A percentile compares a stretch with the other conserved stretches of the same genome.
These are phyloP conservation scores for Buxus sempervirens DNA, from an alignment of 164 flowering plant genomes.

Conservation along the genomic window DNA sequence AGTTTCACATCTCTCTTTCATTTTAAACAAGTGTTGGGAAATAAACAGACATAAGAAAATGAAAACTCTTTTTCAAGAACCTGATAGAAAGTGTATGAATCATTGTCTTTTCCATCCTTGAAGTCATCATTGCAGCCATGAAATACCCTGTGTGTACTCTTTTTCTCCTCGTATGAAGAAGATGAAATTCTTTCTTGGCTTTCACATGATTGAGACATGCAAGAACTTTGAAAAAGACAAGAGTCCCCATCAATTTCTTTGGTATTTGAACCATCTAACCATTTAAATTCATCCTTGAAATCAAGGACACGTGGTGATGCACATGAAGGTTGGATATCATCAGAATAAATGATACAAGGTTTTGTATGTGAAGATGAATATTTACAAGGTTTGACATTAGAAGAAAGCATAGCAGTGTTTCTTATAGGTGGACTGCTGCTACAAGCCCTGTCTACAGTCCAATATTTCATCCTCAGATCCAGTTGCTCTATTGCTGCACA, in stretches of 20 bases:
- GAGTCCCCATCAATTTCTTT: constrained; percentile 26
- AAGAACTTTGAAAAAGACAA: constrained; percentile 23
- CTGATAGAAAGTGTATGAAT: constrained; percentile 87
- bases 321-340: constrained; percentile 15
- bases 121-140: constrained; percentile 11
- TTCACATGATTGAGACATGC: constrained; percentile 28
- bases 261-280: constrained; percentile 7
- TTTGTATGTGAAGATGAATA: constrained; percentile 13
- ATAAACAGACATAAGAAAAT: not conserved
- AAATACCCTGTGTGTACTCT: constrained; percentile 20
- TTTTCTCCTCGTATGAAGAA: constrained; percentile 44
- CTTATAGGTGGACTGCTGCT: constrained; percentile 18
- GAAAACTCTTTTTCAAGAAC: constrained; percentile 28
- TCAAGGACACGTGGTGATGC: constrained; percentile 8
- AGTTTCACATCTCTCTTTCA: not conserved
- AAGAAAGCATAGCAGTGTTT: constrained; percentile 2
- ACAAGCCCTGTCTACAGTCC: constrained; percentile 45
- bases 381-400: constrained; percentile 21
- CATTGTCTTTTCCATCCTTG: constrained; percentile 38
- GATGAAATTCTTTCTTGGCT: constrained; percentile 24
- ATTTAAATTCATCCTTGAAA: constrained; percentile 21
- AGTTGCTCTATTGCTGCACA: constrained; percentile 84
- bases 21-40: not conserved
- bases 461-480: constrained; percentile 67
- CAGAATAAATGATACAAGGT: constrained; percentile 14